Evolutionary conservation across 352 stramenopile species (phyloP).

Genomic region (Lagenidium giganteum): DNA sequence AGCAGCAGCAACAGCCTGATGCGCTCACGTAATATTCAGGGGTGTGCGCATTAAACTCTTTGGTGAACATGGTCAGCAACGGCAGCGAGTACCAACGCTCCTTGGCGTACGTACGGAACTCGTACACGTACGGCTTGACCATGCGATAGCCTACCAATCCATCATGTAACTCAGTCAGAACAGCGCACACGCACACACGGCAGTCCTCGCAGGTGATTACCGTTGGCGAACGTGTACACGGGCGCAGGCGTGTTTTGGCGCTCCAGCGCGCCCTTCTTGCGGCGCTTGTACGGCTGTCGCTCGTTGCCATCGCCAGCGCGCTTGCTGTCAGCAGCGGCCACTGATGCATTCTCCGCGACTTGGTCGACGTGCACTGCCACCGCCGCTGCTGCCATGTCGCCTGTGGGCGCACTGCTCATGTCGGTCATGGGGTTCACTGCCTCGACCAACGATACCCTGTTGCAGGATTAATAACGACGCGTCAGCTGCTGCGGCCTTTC

Average conservation of each 20-base stretch:
- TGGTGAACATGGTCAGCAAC: slow-evolving; percentile 89
- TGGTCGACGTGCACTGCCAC: too few species aligned
- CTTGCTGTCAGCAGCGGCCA: too few species aligned
- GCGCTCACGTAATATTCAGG: slow-evolving; percentile 80
- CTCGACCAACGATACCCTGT: too few species aligned
- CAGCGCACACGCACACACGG: neutral
- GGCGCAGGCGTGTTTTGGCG: slow-evolving; percentile 29
- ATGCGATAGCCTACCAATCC: slow-evolving; percentile 63
- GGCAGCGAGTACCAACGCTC: slow-evolving; percentile 90
- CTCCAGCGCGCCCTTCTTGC: too few species aligned
- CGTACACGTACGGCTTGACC: slow-evolving; percentile 93
- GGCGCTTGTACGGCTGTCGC: slow-evolving; percentile 43
- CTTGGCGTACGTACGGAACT: slow-evolving; percentile 95
- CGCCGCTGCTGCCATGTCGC: too few species aligned
- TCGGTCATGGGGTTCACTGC: too few species aligned
- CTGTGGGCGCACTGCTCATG: too few species aligned
- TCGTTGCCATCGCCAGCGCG: too few species aligned
- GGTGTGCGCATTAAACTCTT: slow-evolving; percentile 81
- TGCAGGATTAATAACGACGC: too few species aligned
- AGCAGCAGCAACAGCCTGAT: neutral
- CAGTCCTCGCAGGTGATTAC: slow-evolving; percentile 6
- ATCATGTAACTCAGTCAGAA: slow-evolving; percentile 1
- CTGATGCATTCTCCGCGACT: too few species aligned
- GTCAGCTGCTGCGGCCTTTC: too few species aligned
- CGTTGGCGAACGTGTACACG: slow-evolving; percentile 60